Evolutionary conservation across 1,284 basidiomycete genomes (phyloP).

Genomic region (Ustilago crameri): DNA sequence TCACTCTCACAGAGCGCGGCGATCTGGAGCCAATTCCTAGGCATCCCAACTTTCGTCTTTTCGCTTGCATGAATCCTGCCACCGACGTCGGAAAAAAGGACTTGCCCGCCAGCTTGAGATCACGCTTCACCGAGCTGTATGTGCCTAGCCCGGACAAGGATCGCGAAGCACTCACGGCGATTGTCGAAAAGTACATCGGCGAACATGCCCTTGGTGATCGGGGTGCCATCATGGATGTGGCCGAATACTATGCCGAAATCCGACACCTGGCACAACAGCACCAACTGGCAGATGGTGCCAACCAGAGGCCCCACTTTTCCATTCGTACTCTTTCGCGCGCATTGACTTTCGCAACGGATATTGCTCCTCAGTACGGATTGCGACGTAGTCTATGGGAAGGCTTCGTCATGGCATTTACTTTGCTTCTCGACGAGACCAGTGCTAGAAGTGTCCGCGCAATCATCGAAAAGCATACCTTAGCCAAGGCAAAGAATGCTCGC

Average conservation of each 20-base stretch:
- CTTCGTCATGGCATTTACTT: slow-evolving; percentile 96
- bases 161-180: slow-evolving; percentile 85
- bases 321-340: slow-evolving; percentile 95
- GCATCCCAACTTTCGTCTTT: slow-evolving; percentile 93
- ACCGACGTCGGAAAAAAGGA: slow-evolving; percentile 99
- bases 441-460: slow-evolving; percentile 77
- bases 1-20: slow-evolving; percentile 93
- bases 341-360: slow-evolving; percentile 88
- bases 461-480: slow-evolving; percentile 82
- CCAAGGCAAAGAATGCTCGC: slow-evolving; percentile 79
- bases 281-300: slow-evolving; percentile 92
- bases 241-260: slow-evolving; percentile 87
- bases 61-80: slow-evolving; percentile 99
- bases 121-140: slow-evolving; percentile 94
- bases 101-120: slow-evolving; percentile 87
- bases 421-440: slow-evolving; percentile 86
- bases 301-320: slow-evolving; percentile 94
- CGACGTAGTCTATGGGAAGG: slow-evolving; percentile 94
- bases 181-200: slow-evolving; percentile 91
- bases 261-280: slow-evolving; percentile 82
- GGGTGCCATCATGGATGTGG: slow-evolving; percentile 87
- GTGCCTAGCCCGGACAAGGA: slow-evolving; percentile 93
- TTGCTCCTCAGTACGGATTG: slow-evolving; percentile 78
- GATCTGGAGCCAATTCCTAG: slow-evolving; percentile 88
- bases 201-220: slow-evolving; percentile 84